Conservation (phyloP, 805 yeast species). For the Torulaspora maleeae region DNA sequence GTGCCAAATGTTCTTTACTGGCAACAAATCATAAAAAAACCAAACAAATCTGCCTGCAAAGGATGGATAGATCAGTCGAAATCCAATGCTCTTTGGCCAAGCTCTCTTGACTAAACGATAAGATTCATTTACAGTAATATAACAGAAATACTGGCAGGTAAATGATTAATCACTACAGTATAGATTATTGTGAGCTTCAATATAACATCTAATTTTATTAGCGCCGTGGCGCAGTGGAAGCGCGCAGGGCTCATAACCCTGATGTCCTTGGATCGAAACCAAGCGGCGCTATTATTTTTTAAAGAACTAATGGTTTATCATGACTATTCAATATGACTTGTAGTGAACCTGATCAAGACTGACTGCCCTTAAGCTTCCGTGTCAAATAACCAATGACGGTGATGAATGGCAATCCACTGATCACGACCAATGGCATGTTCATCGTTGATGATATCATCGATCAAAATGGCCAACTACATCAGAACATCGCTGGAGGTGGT, state of each 20-base stretch:
- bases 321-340: background rate
- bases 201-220: conserved; percentile 21
- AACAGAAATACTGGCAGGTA: too few relatives aligned
- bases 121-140: too few relatives aligned
- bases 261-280: conserved; percentile 97
- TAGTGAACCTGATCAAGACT: background rate
- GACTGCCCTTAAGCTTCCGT: background rate
- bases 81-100: too few relatives aligned
- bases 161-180: too few relatives aligned
- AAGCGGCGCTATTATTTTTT: conserved; percentile 67
- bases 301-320: too few relatives aligned
- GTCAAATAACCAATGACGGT: background rate
- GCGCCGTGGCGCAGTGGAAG: conserved; percentile 99
- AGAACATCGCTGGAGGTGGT: conserved; percentile 79
- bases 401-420: conserved; percentile 24
- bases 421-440: conserved; percentile 81
- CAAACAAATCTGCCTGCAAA: too few relatives aligned
- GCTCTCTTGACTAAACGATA: too few relatives aligned
- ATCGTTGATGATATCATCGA: conserved; percentile 73
- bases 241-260: conserved; percentile 99
- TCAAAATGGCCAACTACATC: conserved; percentile 35
- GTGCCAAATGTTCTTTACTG: too few relatives aligned
- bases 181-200: too few relatives aligned
- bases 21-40: too few relatives aligned
- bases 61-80: too few relatives aligned